Percentiles rank a stretch among this genome's conserved stretches.
Evolutionary conservation across 2,329 filamentous ascomycete species (phyloP).

Genomic region (Aspergillus viridinutans): DNA sequence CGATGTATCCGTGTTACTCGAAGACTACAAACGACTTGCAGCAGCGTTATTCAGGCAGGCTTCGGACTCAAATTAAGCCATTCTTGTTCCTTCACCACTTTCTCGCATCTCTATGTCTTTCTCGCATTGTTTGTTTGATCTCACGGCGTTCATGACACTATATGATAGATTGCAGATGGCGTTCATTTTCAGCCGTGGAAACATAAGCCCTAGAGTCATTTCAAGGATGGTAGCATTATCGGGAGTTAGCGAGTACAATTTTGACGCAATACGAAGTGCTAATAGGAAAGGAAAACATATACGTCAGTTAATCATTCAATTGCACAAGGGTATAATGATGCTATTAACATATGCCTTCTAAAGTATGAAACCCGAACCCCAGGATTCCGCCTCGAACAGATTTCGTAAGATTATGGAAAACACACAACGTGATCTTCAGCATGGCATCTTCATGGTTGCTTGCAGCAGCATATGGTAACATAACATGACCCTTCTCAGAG

Average conservation of each 20-base stretch:
- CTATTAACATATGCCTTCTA: slow-evolving; percentile 2
- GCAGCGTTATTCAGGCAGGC: slow-evolving; percentile 54
- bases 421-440: not conserved
- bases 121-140: not conserved
- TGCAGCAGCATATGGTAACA: not conserved
- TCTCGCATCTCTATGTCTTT: not conserved
- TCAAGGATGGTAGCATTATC: not conserved
- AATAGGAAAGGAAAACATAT: not conserved
- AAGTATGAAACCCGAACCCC: not conserved
- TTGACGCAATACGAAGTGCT: not conserved
- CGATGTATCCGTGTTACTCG: slow-evolving; percentile 68
- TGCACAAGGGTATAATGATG: slow-evolving; percentile 7
- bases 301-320: not conserved
- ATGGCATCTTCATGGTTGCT: not conserved
- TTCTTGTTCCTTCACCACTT: not conserved
- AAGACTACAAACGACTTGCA: slow-evolving; percentile 71
- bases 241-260: not conserved
- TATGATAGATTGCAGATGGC: not conserved
- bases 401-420: not conserved
- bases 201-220: not conserved
- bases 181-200: not conserved
- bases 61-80: slow-evolving; percentile 12
- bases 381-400: not conserved
- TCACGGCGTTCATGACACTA: not conserved
- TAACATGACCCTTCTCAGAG: no score